A percentile compares a stretch with the other conserved stretches of the same genome.
Conservation (phyloP, 139 green algal genomes). For the Yamagishiella unicocca region DNA sequence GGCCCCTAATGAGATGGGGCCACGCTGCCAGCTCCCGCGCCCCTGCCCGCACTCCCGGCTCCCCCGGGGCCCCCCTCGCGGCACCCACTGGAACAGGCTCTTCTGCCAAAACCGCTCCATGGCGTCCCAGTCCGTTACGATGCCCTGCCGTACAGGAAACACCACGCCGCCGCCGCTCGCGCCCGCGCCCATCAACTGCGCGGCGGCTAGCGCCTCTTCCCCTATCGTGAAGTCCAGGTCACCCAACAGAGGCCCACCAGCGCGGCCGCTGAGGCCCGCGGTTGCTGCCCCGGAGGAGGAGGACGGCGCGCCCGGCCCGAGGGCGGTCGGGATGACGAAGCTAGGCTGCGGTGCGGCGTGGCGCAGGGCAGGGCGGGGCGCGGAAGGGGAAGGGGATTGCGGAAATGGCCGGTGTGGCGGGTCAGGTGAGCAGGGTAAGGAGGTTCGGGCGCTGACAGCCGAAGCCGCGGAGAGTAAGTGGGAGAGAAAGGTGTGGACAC, state of each 20-base stretch:
- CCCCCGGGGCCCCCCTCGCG: background rate
- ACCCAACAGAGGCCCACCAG: slow-evolving; percentile 49
- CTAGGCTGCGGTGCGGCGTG: slow-evolving; percentile 55
- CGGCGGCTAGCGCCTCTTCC: slow-evolving; percentile 65
- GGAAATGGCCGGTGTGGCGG: too few relatives aligned
- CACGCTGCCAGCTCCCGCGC: too few relatives aligned
- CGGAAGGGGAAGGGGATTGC: background rate
- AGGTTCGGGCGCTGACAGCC: too few relatives aligned
- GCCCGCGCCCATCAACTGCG: slow-evolving; percentile 9
- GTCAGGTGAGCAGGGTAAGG: too few relatives aligned
- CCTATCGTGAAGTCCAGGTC: slow-evolving; percentile 83
- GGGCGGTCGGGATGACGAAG: slow-evolving; percentile 76
- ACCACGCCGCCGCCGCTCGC: slow-evolving; percentile 48
- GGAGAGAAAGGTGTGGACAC: too few relatives aligned
- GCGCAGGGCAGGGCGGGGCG: background rate
- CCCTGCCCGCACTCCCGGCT: background rate
- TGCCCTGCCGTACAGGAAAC: slow-evolving; percentile 75
- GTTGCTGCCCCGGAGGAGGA: background rate
- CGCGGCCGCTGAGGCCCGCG: background rate
- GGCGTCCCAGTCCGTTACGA: slow-evolving; percentile 80
- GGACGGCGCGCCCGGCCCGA: slow-evolving; percentile 44
- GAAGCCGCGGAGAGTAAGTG: too few relatives aligned
- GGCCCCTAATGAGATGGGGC: too few relatives aligned
- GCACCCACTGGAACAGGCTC: slow-evolving; percentile 70
- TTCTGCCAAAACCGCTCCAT: slow-evolving; percentile 86